Base-by-base conservation (phyloP, 257 asterid genomes). In the Knoxia roxburghii region DNA sequence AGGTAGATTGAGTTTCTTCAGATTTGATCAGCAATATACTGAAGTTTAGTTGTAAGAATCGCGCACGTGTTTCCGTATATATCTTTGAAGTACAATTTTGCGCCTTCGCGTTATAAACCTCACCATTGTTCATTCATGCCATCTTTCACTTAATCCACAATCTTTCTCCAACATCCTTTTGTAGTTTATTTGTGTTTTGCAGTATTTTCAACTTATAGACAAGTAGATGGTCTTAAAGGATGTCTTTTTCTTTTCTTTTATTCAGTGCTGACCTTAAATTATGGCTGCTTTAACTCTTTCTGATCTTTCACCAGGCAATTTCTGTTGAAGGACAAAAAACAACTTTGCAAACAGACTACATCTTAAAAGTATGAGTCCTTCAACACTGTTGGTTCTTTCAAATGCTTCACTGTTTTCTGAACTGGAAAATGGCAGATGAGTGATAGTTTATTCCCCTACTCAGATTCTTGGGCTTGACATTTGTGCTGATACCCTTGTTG, bases 401-500 rank as follows among this genome's bases (percentile, higher is more conserved):
- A 59, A 41, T 39, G 37, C 41, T 50, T 67, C 68, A 24, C 46
- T 39, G 37, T 61, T 63, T 53, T n/a, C 55, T 35, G 35, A 54
- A 14, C 6, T 40, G 4, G 41, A 29, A 39, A 49, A 20, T 26
- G 54, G 52, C 12, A 37, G 1, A 2, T 20, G 5, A 29, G 49
- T 54, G 35, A 66, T 64, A 24, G 20, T 56, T 60, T 1, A 33
- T 35, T 40, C 24, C 20, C 37, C 48, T 68, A n/a, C n/a, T 67
- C 78, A 86, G 94, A 79, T 84, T 65, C 84, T 84, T 62, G 90
- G 94, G 40, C 84, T 86, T 33, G 88, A 84, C 46, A 74, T 77
- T 46, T 80, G 88, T 32, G 76, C 83, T 1, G 90, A 86, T 63
- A 84, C 87, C 1, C 68, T 82, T 4, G 68, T 67, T 20, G 94